Percentiles rank a stretch among this genome's conserved stretches.
Conservation (phyloP, 78 protist species). For the Andalucia godoyi region DNA sequence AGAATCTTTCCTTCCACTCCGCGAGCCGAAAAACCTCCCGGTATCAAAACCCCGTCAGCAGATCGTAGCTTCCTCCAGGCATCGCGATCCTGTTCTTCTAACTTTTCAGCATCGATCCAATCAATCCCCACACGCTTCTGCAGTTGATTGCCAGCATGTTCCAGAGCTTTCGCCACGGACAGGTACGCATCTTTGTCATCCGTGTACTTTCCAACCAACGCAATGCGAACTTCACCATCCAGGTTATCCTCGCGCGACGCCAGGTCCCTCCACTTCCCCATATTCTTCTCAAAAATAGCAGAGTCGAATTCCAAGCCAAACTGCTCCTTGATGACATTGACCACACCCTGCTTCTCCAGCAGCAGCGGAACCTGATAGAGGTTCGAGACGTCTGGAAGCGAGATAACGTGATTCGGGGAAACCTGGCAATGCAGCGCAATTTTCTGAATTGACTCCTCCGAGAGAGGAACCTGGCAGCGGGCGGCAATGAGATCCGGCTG, state of each 20-base stretch:
- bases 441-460: conserved; percentile 35
- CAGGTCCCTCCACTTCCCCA: not conserved
- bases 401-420: conserved; percentile 41
- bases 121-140: conserved; percentile 42
- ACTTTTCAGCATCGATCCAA: conserved; percentile 40
- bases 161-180: conserved; percentile 66
- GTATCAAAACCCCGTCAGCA: conserved; percentile 83
- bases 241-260: conserved; percentile 8
- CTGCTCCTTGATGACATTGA: not conserved
- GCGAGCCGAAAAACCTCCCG: conserved; percentile 96
- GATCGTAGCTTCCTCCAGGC: conserved; percentile 31
- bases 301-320: not conserved
- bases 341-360: conserved; percentile 20
- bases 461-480: conserved; percentile 53
- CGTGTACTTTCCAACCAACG: conserved; percentile 90
- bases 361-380: conserved; percentile 80
- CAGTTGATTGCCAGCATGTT: conserved; percentile 56
- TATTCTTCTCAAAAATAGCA: not conserved
- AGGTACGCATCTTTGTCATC: conserved; percentile 70
- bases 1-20: conserved; percentile 85
- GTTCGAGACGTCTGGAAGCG: conserved; percentile 74
- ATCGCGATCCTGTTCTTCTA: not conserved
- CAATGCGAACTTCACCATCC: conserved; percentile 21
- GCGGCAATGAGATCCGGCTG: conserved; percentile 84
- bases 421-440: conserved; percentile 83